Conservation (phyloP, 225 moss, liverwort and hornwort species). For the Polytrichum commune region DNA sequence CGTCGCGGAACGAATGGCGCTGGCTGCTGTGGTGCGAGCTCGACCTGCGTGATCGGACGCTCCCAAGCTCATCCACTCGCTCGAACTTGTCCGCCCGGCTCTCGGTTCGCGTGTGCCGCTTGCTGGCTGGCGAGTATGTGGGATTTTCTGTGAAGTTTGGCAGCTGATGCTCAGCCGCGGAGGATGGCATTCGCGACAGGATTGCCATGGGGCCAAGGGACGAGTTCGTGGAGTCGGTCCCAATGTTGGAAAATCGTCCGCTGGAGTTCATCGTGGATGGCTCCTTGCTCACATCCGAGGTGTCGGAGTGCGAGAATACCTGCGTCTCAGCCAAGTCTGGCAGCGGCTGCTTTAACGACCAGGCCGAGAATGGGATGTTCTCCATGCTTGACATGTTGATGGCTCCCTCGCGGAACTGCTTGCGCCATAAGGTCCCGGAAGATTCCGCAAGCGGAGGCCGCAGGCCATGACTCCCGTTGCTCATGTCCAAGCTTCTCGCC, state of each 20-base stretch:
- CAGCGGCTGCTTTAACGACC: conserved; percentile 16
- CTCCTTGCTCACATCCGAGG: conserved; percentile 48
- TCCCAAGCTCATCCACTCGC: conserved; percentile 27
- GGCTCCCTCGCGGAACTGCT: conserved; percentile 20
- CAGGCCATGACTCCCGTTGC: conserved; percentile 9
- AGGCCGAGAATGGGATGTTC: conserved; percentile 15
- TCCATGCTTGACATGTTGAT: conserved; percentile 28
- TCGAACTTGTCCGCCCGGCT: conserved; percentile 19
- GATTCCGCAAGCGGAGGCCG: conserved; percentile 15
- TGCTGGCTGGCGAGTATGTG: conserved; percentile 7
- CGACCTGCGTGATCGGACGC: conserved; percentile 35
- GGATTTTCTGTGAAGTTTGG: conserved; percentile 33
- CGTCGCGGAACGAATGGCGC: conserved; percentile 40
- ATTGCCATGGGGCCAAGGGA: conserved; percentile 28
- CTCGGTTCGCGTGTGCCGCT: not conserved
- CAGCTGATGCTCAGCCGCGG: conserved; percentile 18
- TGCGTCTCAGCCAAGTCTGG: conserved; percentile 42
- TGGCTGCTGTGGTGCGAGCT: conserved; percentile 39
- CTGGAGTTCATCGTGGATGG: conserved; percentile 39
- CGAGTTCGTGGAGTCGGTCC: conserved; percentile 43
- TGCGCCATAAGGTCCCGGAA: conserved; percentile 43
- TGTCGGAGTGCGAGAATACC: conserved; percentile 39
- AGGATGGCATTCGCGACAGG: conserved; percentile 26
- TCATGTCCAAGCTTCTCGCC: conserved; percentile 46
- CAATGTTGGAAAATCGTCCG: conserved; percentile 34